Base-by-base conservation (phyloP, 139 green algal species). In the Chlamydomonas eustigma region DNA sequence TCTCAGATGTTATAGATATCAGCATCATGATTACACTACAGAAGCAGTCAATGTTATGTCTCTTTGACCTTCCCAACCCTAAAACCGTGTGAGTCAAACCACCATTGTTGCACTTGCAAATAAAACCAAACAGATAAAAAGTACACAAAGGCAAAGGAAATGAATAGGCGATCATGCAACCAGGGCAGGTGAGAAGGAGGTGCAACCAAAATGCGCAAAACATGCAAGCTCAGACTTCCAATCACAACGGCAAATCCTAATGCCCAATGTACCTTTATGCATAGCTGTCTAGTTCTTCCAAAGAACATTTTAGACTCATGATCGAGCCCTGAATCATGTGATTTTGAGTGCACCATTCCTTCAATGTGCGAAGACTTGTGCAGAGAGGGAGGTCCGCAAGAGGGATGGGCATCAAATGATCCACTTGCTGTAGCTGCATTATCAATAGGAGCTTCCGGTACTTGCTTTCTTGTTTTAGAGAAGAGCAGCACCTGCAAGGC, bases 121-220 rank as follows among this genome's bases (percentile, higher is more conserved):
- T 63, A 75, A 44, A 76, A 51, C 12, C 58, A 37, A 25, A 30
- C 24, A 2, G 39, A 24, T 63, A 72, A 44, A 50, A 78, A 79
- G 18, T 90, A 85, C 1, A 78, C 77, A 80, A 91, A 93, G 22
- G 73, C 64, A 6, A 80, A 79, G 0, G 66, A 83, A 2, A 88
- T 81, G 72, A 89, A 87, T 6, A 76, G 6, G n/a, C 86, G 50
- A 76, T 92, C 89, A 65, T 88, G 75, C 72, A 93, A 70, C 77
- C 83, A 92, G 12, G 81, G 86, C 39, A 87, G 73, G 24, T 67
- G 66, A 37, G 51, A 52, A 0, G 87, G 89, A 32, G 89, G 63
- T 34, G 73, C 66, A 37, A 88, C 35, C 2, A 72, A 1, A 25
- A 78, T 18, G 4, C 82, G 51, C 4, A 66, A 73, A 3, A 65